phyloP scores from a whole-genome alignment of 164 flowering plant genomes.

The Brasenia schreberi region DNA sequence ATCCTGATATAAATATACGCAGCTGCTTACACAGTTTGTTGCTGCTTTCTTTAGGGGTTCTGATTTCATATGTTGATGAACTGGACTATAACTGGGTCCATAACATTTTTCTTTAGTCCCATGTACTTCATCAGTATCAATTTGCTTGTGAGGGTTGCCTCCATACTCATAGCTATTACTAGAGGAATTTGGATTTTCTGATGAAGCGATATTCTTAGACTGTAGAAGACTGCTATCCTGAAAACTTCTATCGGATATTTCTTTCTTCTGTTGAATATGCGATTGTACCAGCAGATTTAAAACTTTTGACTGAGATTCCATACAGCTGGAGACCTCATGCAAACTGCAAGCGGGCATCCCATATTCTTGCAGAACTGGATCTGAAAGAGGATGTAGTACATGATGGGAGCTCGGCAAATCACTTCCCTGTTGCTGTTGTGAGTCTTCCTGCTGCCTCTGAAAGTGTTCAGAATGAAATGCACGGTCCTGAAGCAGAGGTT shows the following conservation, averaged over 20 bases:
- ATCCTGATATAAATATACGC: background rate
- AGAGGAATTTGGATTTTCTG: background rate
- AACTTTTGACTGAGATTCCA: background rate
- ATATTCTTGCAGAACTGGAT: slow-evolving; percentile 32
- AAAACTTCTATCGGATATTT: background rate
- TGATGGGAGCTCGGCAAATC: slow-evolving; percentile 17
- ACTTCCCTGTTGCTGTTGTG: slow-evolving; percentile 5
- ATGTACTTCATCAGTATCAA: slow-evolving; percentile 6
- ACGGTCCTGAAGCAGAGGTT: slow-evolving; percentile 20
- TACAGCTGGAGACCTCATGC: slow-evolving; percentile 10
- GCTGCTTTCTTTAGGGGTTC: background rate
- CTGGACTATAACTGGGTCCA: slow-evolving; percentile 2
- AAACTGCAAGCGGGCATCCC: slow-evolving; percentile 7
- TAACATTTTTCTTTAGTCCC: slow-evolving; percentile 7
- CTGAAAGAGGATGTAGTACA: slow-evolving; percentile 47
- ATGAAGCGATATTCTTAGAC: background rate
- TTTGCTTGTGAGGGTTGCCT: background rate
- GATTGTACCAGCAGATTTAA: background rate
- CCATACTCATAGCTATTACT: background rate
- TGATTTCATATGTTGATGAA: slow-evolving; percentile 3
- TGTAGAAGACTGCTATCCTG: background rate
- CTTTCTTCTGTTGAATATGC: background rate
- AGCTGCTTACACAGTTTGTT: background rate
- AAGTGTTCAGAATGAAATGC: slow-evolving; percentile 26
- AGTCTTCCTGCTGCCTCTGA: slow-evolving; percentile 19